Percentiles rank a stretch among this genome's conserved stretches.
phyloP scores from a whole-genome alignment of 768 basidiomycete species.

The Naganishia vishniacii region DNA sequence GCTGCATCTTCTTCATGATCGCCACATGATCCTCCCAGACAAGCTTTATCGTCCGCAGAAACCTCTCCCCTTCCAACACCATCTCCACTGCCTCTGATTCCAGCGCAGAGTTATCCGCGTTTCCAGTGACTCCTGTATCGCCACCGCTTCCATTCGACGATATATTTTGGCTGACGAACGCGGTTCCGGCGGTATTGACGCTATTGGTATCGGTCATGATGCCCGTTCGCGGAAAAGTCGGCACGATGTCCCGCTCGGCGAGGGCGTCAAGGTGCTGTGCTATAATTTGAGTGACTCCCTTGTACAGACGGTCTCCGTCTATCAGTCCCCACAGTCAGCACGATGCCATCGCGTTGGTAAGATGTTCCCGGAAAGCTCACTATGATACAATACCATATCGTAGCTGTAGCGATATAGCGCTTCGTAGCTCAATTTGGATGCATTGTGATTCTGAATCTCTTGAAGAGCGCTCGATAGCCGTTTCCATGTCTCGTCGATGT shows the following conservation, averaged over 20 bases:
- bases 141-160: not conserved
- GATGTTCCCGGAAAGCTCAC: constrained; percentile 27
- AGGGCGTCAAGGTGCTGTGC: constrained; percentile 74
- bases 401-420: constrained; percentile 92
- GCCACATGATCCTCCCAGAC: constrained; percentile 93
- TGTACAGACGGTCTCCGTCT: constrained; percentile 76
- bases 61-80: constrained; percentile 73
- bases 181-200: not conserved
- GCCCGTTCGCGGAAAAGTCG: constrained; percentile 70
- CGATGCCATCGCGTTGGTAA: too few species aligned
- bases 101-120: not conserved
- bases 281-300: constrained; percentile 72
- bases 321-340: too few species aligned
- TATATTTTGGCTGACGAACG: not conserved
- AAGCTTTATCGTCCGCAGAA: constrained; percentile 72
- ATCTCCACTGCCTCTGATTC: constrained; percentile 62
- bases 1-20: constrained; percentile 79
- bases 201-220: constrained; percentile 35
- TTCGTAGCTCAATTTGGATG: constrained; percentile 79
- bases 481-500: constrained; percentile 74
- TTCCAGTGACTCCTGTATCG: not conserved
- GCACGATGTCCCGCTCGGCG: constrained; percentile 68
- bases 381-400: constrained; percentile 81
- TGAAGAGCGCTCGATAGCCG: constrained; percentile 76
- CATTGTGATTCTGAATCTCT: constrained; percentile 92